Conservation (phyloP, 495 filamentous ascomycete species). For the Choiromyces venosus region DNA sequence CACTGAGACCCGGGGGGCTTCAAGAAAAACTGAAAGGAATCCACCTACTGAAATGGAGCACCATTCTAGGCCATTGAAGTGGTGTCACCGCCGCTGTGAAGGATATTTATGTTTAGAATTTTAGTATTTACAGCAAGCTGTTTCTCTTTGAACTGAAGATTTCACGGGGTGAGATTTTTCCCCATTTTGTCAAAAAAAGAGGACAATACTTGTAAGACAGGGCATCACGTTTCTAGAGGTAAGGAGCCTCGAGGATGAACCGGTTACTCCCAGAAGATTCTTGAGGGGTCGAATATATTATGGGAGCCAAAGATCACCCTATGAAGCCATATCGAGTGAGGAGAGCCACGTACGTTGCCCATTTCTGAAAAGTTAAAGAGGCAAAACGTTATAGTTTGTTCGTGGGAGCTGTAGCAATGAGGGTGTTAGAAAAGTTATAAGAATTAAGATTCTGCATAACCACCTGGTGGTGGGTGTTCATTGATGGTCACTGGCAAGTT, state of each 20-base stretch:
- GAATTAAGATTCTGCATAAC: background rate
- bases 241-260: background rate
- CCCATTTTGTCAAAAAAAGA: background rate
- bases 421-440: background rate
- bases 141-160: background rate
- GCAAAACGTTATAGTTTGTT: background rate
- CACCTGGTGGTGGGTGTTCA: background rate
- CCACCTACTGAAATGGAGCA: background rate
- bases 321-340: too few species aligned
- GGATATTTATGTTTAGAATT: background rate
- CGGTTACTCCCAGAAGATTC: background rate
- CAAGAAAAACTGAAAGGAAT: background rate
- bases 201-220: accelerated
- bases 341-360: too few species aligned
- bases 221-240: background rate
- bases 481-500: background rate
- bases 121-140: too few species aligned
- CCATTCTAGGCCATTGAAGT: background rate
- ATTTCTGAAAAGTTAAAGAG: background rate
- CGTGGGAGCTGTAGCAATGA: background rate
- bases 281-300: background rate
- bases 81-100: background rate
- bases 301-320: too few species aligned
- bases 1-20: background rate
- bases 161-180: background rate